Evolutionary conservation across 1,284 basidiomycete species (phyloP).

Genomic region (Volvariella volvacea): DNA sequence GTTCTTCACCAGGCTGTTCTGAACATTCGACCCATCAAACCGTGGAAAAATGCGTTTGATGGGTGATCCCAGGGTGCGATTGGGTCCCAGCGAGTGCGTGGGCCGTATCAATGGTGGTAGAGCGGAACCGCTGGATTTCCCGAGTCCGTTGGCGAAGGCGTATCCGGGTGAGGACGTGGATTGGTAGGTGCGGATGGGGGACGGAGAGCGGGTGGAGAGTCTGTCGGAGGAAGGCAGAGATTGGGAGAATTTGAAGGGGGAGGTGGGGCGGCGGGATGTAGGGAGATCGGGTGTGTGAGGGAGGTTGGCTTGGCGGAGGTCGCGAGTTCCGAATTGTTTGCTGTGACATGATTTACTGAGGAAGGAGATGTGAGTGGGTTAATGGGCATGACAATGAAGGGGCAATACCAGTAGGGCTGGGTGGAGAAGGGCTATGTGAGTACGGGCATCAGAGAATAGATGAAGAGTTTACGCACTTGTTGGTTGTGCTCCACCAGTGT

Average conservation of each 20-base stretch:
- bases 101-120: conserved; percentile 15
- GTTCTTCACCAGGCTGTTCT: neutral
- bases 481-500: conserved; percentile 71
- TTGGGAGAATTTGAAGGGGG: conserved; percentile 11
- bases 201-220: conserved; percentile 10
- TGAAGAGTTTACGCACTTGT: conserved; percentile 39
- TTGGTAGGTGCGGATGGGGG: conserved; percentile 7
- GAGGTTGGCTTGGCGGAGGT: conserved; percentile 69
- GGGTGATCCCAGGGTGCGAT: conserved; percentile 17
- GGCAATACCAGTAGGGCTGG: conserved; percentile 57
- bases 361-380: conserved; percentile 10
- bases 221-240: conserved; percentile 7
- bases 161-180: too few relatives aligned
- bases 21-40: neutral
- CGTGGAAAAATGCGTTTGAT: conserved; percentile 14
- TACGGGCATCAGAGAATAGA: conserved; percentile 1
- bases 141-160: too few relatives aligned
- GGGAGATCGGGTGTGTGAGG: conserved; percentile 34
- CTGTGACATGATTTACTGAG: conserved; percentile 67
- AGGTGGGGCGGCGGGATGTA: conserved; percentile 17
- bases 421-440: conserved; percentile 9
- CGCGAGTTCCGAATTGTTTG: conserved; percentile 64
- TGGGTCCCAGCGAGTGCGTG: conserved; percentile 19
- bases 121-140: too few relatives aligned
- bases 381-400: conserved; percentile 1